Base-by-base conservation (phyloP, 306 rosid species). In the Medicago lupulina region DNA sequence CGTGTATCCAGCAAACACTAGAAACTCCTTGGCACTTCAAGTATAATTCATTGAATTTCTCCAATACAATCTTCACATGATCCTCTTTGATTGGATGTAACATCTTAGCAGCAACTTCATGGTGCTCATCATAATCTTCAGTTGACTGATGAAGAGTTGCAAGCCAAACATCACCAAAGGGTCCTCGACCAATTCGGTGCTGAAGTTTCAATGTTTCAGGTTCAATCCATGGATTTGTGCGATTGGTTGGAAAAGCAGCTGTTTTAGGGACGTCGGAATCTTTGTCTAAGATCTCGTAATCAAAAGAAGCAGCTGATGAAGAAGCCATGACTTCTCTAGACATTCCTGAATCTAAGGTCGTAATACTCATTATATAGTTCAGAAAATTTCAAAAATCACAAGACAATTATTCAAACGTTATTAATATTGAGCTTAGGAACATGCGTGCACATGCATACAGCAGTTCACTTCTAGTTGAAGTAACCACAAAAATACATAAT, bases 31-130 rank as follows among this genome's bases (percentile, higher is more conserved):
- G 96, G 83, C 88, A 95, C 80, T 86, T 89, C 0, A 19, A 79
- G 84, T 83, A 90, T 36, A 86, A 68, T 41, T 88, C 88, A 67
- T 80, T 78, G 34, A 95, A 84, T 75, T 89, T 95, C 53, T 88
- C 87, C 55, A 95, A 49, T 43, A 86, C 80, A 67, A 38, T 80
- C 83, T 67, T 95, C 86, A 86, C 47, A 67, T 81, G 86, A 7
- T 87, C 93, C 77, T 94, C 98, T 81, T 76, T 87, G 61, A 88
- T 79, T 17, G 87, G 82, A 78, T 84, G 79, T 50, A 95, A 80
- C 93, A 95, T 86, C 87, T 95, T 95, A 79, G 86, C 83, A 67
- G 98, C 97, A 78, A 95, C 96, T 87, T 94, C 98, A 84, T 90
- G 97, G 79, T 76, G 75, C 79, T 87, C 88, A 12, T 91, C 97